Percentiles rank a stretch among this genome's conserved stretches.
Evolutionary conservation across 1,284 basidiomycete genomes (phyloP).

Genomic region (Boletus calvinii): DNA sequence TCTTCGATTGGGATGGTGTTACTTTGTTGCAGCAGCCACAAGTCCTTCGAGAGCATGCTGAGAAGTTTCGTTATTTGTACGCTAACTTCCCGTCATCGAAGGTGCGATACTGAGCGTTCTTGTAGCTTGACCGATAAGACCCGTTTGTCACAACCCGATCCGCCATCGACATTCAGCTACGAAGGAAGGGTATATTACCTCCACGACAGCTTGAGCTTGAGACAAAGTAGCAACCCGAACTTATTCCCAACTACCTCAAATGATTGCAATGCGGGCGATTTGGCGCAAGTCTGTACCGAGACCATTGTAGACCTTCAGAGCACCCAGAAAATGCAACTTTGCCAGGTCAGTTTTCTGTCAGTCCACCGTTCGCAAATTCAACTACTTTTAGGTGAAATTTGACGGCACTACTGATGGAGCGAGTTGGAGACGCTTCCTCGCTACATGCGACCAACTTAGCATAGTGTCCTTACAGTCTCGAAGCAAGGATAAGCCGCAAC

Average conservation of each 20-base stretch:
- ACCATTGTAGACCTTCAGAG: constrained; percentile 55
- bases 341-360: constrained; percentile 45
- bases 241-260: constrained; percentile 4
- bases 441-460: constrained; percentile 50
- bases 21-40: constrained; percentile 38
- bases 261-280: constrained; percentile 1
- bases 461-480: constrained; percentile 23
- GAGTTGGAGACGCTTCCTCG: constrained; percentile 54
- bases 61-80: constrained; percentile 46
- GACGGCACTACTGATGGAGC: constrained; percentile 38
- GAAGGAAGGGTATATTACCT: constrained; percentile 49
- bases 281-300: constrained; percentile 39
- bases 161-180: constrained; percentile 50
- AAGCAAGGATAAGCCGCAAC: constrained; percentile 12
- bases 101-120: constrained; percentile 17
- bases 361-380: constrained; percentile 1
- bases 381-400: constrained; percentile 45
- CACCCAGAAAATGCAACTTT: constrained; percentile 49
- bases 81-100: constrained; percentile 22
- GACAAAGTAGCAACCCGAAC: constrained; percentile 43
- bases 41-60: constrained; percentile 44
- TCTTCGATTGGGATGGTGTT: constrained; percentile 37
- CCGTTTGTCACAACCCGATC: constrained; percentile 40
- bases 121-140: constrained; percentile 30
- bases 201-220: constrained; percentile 48